Base-by-base conservation (phyloP, 2,329 filamentous ascomycete species). In the Fusarium bactridioides region DNA sequence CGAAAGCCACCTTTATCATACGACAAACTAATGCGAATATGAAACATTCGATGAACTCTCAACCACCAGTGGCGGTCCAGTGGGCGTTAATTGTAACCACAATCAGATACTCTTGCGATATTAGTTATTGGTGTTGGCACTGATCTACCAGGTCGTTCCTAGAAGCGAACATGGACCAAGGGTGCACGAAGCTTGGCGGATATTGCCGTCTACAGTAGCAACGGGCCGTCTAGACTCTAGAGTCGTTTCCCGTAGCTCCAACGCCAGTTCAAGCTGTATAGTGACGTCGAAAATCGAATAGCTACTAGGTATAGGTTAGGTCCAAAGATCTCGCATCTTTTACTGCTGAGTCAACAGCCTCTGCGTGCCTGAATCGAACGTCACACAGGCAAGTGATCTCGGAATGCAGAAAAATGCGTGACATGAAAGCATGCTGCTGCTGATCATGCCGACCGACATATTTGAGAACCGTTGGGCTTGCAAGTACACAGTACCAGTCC, bases 401-500 rank as follows among this genome's bases (percentile, higher is more conserved):
- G 35, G 19, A 64, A 69, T 69, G 60, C 54, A 58, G 55, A 67
- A 69, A 69, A 72, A 70, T 63, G 70, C 66, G 65, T 72, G 70
- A 72, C 70, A 72, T 73, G 69, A 55, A 59, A 70, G 61, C 67
- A 70, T 62, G 48, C 48, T 38, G 60, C 40, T 59, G 70, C 62
- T 73, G 64, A 73, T 73, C 70, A 63, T 72, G 61, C 70, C 64
- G 68, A 64, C 57, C 70, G 53, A 55, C 69, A 50, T 47, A 33
- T 47, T n/a, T 60, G 54, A 61, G 56, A 63, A 72, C 55, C 56
- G 60, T 55, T 59, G 50, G 56, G 53, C 11, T 51, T 64, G 21
- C 21, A 72, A 55, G 70, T 72, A 61, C 45, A 51, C 48, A 21
- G 37, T 73, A 73, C 70, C 44, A 38, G 33, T 33, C n/a, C 40